Base-by-base conservation (phyloP, 768 basidiomycete species). In the Tubosaeta sp. region DNA sequence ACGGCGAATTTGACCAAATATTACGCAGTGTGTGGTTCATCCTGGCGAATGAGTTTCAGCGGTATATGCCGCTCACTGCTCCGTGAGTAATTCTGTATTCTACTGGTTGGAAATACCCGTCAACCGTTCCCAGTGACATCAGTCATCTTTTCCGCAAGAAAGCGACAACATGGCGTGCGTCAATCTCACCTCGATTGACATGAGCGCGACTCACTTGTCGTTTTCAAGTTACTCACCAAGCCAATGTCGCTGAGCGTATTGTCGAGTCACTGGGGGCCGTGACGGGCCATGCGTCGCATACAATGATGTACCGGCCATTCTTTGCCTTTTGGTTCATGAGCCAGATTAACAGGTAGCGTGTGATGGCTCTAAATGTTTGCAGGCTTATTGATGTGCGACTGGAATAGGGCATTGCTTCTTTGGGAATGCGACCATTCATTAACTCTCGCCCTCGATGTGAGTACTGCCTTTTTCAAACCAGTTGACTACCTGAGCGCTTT, bases 271-370 rank as follows among this genome's bases (percentile, higher is more conserved):
- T 88, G 41, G 75, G 79, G 49, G 75, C 77, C 3, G 76, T 87
- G 56, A 86, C 86, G 9, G 84, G 83, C 3, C 63, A 70, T 43
- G 61, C 63, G 19, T 59, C 68, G 37, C 76, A 80, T 53, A 64
- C 74, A 31, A 66, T 88, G 22, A 71, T 80, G 3, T 72, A 77
- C 14, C 71, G 85, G 51, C 86, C 86, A 10, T 85, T 84, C 63
- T 85, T 81, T 62, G 73, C 81, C 22, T 85, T 85, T 64, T 88
- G 85, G 85, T 86, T 88, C 62, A 84, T 86, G 83, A 76, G 77
- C 19, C 84, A 87, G 66, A 77, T 88, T 48, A 74, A 72, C 62
- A 76, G 81, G 83, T 80, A 51, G 48, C 66, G 65, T 49, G 42
- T 41, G 9, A 5, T 29, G 29, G 9, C 9, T 32, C 14, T 33